Conservation (phyloP, 2,329 filamentous ascomycete species). For the Huntiella abstrusa region DNA sequence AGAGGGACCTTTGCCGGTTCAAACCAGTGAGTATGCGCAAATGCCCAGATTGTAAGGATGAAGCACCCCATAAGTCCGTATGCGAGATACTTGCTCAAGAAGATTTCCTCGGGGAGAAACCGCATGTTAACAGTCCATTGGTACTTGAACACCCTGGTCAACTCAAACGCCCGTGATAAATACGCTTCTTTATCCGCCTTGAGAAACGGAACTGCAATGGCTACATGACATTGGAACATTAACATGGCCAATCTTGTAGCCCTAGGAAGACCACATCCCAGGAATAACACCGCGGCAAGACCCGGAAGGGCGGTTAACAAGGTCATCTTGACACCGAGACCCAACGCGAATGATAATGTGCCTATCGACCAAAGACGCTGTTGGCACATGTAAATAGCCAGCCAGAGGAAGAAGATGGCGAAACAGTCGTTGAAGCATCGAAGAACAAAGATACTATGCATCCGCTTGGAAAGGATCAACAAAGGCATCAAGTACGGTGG, state of each 20-base stretch:
- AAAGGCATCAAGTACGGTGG: slow-evolving; percentile 79
- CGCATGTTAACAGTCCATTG: slow-evolving; percentile 99
- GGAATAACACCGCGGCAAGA: slow-evolving; percentile 55
- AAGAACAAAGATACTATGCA: slow-evolving; percentile 86
- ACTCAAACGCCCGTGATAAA: slow-evolving; percentile 66
- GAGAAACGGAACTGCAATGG: slow-evolving; percentile 49
- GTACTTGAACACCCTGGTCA: slow-evolving; percentile 80
- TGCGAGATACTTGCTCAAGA: slow-evolving; percentile 53
- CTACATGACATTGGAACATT: slow-evolving; percentile 61
- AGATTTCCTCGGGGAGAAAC: slow-evolving; percentile 69
- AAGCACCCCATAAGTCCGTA: slow-evolving; percentile 47
- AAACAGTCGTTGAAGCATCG: slow-evolving; percentile 94
- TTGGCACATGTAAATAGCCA: slow-evolving; percentile 63
- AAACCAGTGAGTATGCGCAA: slow-evolving; percentile 52
- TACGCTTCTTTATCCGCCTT: slow-evolving; percentile 50
- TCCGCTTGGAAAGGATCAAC: slow-evolving; percentile 70
- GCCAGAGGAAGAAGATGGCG: slow-evolving; percentile 66
- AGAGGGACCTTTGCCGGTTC: slow-evolving; percentile 43
- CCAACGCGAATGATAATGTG: slow-evolving; percentile 53
- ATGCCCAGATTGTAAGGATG: slow-evolving; percentile 42
- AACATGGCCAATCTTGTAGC: slow-evolving; percentile 52
- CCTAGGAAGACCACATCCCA: slow-evolving; percentile 49
- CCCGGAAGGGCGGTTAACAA: slow-evolving; percentile 68
- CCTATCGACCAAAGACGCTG: slow-evolving; percentile 54
- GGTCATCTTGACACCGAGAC: slow-evolving; percentile 90